These are phyloP conservation scores for Fonsecaea multimorphosa DNA, from an alignment of 2,329 filamentous ascomycete genomes.

Conservation along the genomic window DNA sequence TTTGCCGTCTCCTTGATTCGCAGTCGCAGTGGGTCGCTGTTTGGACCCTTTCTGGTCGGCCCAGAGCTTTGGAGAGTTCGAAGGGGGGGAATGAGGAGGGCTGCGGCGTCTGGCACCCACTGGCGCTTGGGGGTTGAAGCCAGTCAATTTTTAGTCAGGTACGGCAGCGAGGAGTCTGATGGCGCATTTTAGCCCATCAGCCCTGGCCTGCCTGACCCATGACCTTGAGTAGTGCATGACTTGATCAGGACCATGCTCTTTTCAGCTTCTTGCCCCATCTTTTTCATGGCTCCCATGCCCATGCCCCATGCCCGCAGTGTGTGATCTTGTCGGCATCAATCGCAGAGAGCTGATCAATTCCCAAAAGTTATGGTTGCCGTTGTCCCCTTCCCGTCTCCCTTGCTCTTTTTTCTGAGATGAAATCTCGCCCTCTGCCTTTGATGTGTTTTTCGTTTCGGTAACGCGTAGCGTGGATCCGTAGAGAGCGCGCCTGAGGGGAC, in stretches of 20 bases:
- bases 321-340: constrained; percentile 12
- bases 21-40: constrained; percentile 12
- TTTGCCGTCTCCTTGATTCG: not conserved
- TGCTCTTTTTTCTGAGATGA: not conserved
- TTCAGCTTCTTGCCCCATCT: constrained; percentile 22
- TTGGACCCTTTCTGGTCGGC: constrained; percentile 11
- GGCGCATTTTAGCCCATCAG: constrained; percentile 17
- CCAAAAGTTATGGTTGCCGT: constrained; percentile 11
- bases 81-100: constrained; percentile 5
- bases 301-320: constrained; percentile 22
- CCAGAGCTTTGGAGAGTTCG: constrained; percentile 18
- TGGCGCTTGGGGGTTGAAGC: constrained; percentile 16
- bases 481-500: constrained; percentile 5
- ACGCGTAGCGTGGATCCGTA: constrained; percentile 6
- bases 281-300: constrained; percentile 6
- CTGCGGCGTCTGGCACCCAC: constrained; percentile 7
- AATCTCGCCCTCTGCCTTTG: not conserved
- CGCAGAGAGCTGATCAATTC: constrained; percentile 9
- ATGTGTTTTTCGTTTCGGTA: not conserved
- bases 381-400: constrained; percentile 2
- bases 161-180: constrained; percentile 26
- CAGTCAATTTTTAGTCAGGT: constrained; percentile 36
- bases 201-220: constrained; percentile 27
- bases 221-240: constrained; percentile 27
- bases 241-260: constrained; percentile 21